Conservation (phyloP, 306 rosid genomes). For the Acacia melanoxylon region DNA sequence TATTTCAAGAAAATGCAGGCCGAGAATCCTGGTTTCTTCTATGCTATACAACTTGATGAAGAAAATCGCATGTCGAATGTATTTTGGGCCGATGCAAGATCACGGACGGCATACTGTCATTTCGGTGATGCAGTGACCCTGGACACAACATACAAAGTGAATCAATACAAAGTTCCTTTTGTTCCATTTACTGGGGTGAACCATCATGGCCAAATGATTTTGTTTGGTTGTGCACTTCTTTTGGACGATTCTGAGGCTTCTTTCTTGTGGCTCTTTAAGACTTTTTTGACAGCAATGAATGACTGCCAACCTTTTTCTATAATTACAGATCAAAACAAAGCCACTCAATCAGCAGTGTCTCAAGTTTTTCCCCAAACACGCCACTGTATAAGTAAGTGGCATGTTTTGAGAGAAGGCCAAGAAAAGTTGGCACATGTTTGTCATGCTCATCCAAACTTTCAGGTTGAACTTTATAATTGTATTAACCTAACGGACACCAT, state of each 20-base stretch:
- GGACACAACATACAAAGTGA: constrained; percentile 71
- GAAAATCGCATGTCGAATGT: constrained; percentile 81
- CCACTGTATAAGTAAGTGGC: constrained; percentile 83
- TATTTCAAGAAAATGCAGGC: constrained; percentile 97
- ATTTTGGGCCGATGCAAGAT: constrained; percentile 91
- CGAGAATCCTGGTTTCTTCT: constrained; percentile 91
- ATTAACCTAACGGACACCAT: constrained; percentile 90
- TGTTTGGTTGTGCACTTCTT: constrained; percentile 92
- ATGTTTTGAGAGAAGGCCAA: constrained; percentile 91
- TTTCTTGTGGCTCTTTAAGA: constrained; percentile 79
- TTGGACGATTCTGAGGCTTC: constrained; percentile 90
- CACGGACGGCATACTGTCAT: constrained; percentile 77
- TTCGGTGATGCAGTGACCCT: constrained; percentile 80
- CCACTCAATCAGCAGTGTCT: constrained; percentile 73
- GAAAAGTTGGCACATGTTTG: constrained; percentile 83
- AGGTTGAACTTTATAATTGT: constrained; percentile 83
- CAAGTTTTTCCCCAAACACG: constrained; percentile 86
- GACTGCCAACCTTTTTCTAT: constrained; percentile 74
- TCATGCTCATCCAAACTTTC: constrained; percentile 71
- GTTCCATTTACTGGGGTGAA: constrained; percentile 89
- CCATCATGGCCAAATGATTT: constrained; percentile 81
- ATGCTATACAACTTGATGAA: constrained; percentile 95
- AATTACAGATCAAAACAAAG: constrained; percentile 79
- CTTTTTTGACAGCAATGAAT: constrained; percentile 87
- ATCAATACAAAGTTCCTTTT: constrained; percentile 81